A percentile compares a stretch with the other conserved stretches of the same genome.
Conservation (phyloP, 1,284 basidiomycete species). For the Ganoderma meredithae region DNA sequence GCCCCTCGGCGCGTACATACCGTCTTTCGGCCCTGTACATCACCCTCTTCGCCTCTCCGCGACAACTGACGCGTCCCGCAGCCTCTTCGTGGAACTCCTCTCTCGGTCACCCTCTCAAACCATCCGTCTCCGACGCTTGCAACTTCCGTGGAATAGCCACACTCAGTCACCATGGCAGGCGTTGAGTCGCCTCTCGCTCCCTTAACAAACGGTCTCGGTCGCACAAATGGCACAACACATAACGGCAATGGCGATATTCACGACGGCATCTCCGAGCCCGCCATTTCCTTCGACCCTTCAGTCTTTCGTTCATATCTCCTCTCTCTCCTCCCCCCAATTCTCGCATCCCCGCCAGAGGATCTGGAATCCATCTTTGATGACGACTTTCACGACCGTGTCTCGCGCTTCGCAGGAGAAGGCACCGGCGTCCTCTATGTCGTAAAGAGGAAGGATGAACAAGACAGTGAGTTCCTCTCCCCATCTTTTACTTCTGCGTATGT, state of each 20-base stretch:
- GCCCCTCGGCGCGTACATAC: conserved; percentile 12
- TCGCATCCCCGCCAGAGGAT: conserved; percentile 70
- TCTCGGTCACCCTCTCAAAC: conserved; percentile 2
- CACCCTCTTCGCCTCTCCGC: conserved; percentile 5
- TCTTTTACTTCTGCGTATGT: not conserved
- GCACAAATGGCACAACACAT: conserved; percentile 34
- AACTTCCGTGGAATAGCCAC: conserved; percentile 19
- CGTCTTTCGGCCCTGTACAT: conserved; percentile 3
- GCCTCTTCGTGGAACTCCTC: not conserved
- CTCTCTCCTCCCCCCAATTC: conserved; percentile 76
- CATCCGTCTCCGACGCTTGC: conserved; percentile 2
- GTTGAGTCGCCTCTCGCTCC: conserved; percentile 36
- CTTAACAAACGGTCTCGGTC: conserved; percentile 27
- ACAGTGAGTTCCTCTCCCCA: conserved; percentile 57
- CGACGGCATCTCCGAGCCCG: conserved; percentile 36
- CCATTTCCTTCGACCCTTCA: conserved; percentile 61
- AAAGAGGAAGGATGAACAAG: conserved; percentile 74
- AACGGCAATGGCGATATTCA: conserved; percentile 38
- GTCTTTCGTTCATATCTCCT: conserved; percentile 74
- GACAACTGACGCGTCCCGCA: conserved; percentile 4
- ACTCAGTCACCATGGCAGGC: conserved; percentile 34
- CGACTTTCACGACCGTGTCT: conserved; percentile 77
- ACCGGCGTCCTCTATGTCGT: conserved; percentile 81
- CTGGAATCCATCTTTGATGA: conserved; percentile 75
- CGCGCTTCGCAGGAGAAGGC: conserved; percentile 77